phyloP scores from a whole-genome alignment of 345 rosid species.

The Eucalyptus pumila region DNA sequence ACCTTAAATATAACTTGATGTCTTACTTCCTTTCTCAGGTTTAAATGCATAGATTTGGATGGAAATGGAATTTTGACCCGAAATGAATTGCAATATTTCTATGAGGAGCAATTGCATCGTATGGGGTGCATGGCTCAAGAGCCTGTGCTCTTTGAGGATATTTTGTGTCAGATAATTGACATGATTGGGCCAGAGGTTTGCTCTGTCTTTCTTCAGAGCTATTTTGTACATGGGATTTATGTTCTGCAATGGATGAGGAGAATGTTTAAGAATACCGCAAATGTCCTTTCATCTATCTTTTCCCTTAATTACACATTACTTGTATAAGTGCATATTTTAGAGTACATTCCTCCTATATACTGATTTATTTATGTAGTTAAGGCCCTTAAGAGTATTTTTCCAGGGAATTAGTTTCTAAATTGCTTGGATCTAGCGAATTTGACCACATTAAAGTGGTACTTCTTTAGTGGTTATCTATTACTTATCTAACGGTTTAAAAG shows the following conservation, averaged over 20 bases:
- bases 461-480: not conserved
- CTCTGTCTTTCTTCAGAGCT: not conserved
- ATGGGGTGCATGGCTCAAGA: constrained; percentile 80
- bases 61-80: constrained; percentile 72
- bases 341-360: not conserved
- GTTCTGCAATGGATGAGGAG: not conserved
- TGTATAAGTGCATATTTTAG: not conserved
- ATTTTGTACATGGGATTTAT: not conserved
- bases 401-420: not conserved
- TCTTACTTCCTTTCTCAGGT: constrained; percentile 30
- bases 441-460: not conserved
- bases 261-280: not conserved
- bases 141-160: constrained; percentile 72
- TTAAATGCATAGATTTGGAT: constrained; percentile 84
- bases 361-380: not conserved
- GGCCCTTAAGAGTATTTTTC: not conserved
- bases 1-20: not conserved
- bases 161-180: constrained; percentile 78
- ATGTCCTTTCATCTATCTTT: not conserved
- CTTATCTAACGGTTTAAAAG: not conserved
- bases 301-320: not conserved
- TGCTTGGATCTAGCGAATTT: not conserved
- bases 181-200: constrained; percentile 81
- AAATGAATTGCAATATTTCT: constrained; percentile 85
- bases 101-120: constrained; percentile 83